A percentile compares a stretch with the other conserved stretches of the same genome.
phyloP scores from a whole-genome alignment of 495 filamentous ascomycete species.

The Penicillium silybi region DNA sequence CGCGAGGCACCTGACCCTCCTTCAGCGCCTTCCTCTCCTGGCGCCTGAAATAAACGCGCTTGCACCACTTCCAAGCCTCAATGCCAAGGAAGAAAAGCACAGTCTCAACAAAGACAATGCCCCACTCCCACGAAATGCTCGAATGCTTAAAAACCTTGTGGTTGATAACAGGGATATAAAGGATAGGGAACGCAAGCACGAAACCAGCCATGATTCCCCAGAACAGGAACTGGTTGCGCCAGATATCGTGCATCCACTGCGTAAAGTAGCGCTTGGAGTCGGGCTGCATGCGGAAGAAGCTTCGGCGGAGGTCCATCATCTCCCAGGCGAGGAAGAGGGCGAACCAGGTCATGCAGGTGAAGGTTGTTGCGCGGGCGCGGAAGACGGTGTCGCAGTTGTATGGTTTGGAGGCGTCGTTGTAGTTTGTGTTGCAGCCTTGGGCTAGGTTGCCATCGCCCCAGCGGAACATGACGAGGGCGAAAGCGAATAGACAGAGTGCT shows the following conservation, averaged over 20 bases:
- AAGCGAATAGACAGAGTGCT: slow-evolving; percentile 60
- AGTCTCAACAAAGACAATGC: slow-evolving; percentile 55
- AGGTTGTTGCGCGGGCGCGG: slow-evolving; percentile 67
- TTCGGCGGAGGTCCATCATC: slow-evolving; percentile 63
- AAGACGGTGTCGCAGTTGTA: slow-evolving; percentile 62
- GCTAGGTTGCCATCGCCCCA: slow-evolving; percentile 66
- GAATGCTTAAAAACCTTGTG: slow-evolving; percentile 64
- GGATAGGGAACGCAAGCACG: slow-evolving; percentile 64
- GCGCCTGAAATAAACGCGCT: slow-evolving; percentile 50
- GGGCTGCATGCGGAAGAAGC: slow-evolving; percentile 65
- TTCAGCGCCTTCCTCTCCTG: slow-evolving; percentile 18
- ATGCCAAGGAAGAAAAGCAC: slow-evolving; percentile 60
- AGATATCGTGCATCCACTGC: slow-evolving; percentile 59
- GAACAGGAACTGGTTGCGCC: slow-evolving; percentile 71
- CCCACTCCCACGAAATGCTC: slow-evolving; percentile 73
- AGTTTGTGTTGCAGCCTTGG: slow-evolving; percentile 56
- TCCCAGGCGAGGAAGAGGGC: slow-evolving; percentile 73
- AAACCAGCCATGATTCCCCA: slow-evolving; percentile 65
- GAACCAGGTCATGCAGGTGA: slow-evolving; percentile 71
- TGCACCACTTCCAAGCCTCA: slow-evolving; percentile 65
- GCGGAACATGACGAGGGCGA: slow-evolving; percentile 61
- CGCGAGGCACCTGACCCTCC: slow-evolving; percentile 2
- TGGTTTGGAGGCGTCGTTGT: slow-evolving; percentile 27
- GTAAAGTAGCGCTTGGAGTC: slow-evolving; percentile 48
- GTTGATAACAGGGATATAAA: slow-evolving; percentile 72